phyloP scores from a whole-genome alignment of 1,139 yeast genomes.

The Candida sp. region DNA sequence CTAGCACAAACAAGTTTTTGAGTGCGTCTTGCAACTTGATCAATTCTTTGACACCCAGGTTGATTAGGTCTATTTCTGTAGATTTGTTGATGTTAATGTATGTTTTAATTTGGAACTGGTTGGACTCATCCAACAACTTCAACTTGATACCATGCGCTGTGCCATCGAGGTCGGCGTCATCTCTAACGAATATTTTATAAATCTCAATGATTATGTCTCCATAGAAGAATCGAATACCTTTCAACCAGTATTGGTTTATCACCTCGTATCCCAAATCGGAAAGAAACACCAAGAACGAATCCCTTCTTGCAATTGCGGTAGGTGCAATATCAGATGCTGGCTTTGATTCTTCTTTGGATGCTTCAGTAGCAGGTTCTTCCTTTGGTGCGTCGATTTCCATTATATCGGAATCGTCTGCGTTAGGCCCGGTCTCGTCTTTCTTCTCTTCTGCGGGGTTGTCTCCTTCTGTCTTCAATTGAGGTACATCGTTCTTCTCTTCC shows the following conservation, averaged over 20 bases:
- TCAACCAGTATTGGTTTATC: slow-evolving; percentile 67
- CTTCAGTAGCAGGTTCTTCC: slow-evolving; percentile 2
- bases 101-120: slow-evolving; percentile 65
- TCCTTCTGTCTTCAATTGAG: slow-evolving; percentile 1
- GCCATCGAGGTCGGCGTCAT: slow-evolving; percentile 29
- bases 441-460: slow-evolving; percentile 8
- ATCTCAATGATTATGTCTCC: slow-evolving; percentile 67
- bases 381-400: slow-evolving; percentile 16
- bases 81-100: slow-evolving; percentile 71
- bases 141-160: slow-evolving; percentile 30
- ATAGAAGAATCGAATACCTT: slow-evolving; percentile 68
- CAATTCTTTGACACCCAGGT: slow-evolving; percentile 67
- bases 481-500: neutral
- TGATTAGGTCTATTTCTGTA: slow-evolving; percentile 77
- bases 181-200: slow-evolving; percentile 52
- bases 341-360: slow-evolving; percentile 3
- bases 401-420: slow-evolving; percentile 1
- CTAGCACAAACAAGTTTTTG: slow-evolving; percentile 67
- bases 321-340: neutral
- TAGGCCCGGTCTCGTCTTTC: slow-evolving; percentile 4
- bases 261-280: slow-evolving; percentile 74
- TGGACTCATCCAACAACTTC: slow-evolving; percentile 56
- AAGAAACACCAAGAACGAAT: slow-evolving; percentile 52
- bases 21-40: slow-evolving; percentile 66
- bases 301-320: slow-evolving; percentile 21